These are phyloP conservation scores for Lasiosphaeria hispida DNA, from an alignment of 495 filamentous ascomycete species.

Conservation along the genomic window DNA sequence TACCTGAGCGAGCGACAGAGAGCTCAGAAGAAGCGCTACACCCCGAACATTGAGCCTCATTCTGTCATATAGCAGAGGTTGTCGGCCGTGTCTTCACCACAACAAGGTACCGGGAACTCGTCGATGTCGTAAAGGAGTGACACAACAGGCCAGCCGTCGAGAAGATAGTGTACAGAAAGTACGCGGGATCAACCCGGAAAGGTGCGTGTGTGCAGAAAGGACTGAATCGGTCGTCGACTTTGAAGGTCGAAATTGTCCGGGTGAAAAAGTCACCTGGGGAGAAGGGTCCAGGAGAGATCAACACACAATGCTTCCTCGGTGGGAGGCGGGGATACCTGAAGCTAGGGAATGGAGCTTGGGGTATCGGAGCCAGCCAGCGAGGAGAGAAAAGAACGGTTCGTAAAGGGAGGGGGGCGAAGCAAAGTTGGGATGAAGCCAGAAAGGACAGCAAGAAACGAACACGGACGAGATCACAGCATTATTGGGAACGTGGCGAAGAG, in stretches of 20 bases:
- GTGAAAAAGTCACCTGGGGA: background rate
- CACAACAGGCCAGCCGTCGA: slow-evolving; percentile 24
- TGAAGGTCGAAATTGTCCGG: background rate
- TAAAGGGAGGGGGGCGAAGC: slow-evolving; percentile 5
- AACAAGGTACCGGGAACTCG: slow-evolving; percentile 7
- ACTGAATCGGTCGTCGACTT: slow-evolving; percentile 9
- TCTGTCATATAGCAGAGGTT: slow-evolving; percentile 24
- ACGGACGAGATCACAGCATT: slow-evolving; percentile 12
- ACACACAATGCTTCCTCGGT: slow-evolving; percentile 1
- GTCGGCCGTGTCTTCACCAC: slow-evolving; percentile 13
- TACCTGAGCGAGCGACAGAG: slow-evolving; percentile 42
- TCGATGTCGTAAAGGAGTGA: slow-evolving; percentile 13
- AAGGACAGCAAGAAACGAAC: slow-evolving; percentile 13
- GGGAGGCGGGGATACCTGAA: slow-evolving; percentile 16
- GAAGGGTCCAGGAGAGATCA: slow-evolving; percentile 8
- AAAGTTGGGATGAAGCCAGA: slow-evolving; percentile 14
- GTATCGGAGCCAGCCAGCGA: slow-evolving; percentile 12
- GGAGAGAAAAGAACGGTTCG: slow-evolving; percentile 11
- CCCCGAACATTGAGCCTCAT: slow-evolving; percentile 38
- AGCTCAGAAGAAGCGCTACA: slow-evolving; percentile 35
- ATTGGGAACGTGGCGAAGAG: background rate
- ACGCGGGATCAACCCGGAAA: slow-evolving; percentile 37
- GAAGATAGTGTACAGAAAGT: background rate
- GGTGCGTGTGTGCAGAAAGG: slow-evolving; percentile 17
- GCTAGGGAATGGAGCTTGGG: slow-evolving; percentile 16